Conservation (phyloP, 345 rosid species). For the Rubroshorea leprosula region DNA sequence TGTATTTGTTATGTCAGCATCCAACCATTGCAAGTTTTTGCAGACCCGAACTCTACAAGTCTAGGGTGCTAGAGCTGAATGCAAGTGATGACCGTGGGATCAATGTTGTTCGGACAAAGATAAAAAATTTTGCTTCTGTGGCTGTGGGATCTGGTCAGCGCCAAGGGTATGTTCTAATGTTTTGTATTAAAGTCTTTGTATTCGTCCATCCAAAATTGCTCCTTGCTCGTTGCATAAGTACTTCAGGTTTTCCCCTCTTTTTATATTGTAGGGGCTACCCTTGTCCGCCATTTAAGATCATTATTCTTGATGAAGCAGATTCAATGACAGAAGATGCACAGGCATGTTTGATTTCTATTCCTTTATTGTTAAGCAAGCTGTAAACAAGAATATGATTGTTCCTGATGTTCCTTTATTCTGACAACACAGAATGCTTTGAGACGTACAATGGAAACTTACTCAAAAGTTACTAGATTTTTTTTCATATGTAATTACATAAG, state of each 20-base stretch:
- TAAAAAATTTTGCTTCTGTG: conserved; percentile 90
- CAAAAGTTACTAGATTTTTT: conserved; percentile 93
- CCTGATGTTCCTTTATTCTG: conserved; percentile 1
- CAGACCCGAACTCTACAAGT: conserved; percentile 92
- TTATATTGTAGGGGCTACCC: conserved; percentile 64
- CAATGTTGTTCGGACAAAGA: conserved; percentile 92
- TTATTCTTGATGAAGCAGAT: conserved; percentile 93
- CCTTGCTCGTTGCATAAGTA: neutral
- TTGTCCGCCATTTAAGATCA: conserved; percentile 86
- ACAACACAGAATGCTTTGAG: conserved; percentile 73
- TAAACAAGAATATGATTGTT: neutral
- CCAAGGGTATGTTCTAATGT: conserved; percentile 32
- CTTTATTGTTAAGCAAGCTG: conserved; percentile 12
- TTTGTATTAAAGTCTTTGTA: neutral
- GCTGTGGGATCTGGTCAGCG: conserved; percentile 94
- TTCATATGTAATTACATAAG: conserved; percentile 92
- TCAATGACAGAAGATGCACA: conserved; percentile 99
- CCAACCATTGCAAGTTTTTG: conserved; percentile 13
- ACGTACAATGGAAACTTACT: conserved; percentile 95
- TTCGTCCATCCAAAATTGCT: neutral
- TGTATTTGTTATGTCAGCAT: conserved; percentile 5
- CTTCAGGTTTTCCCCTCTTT: neutral
- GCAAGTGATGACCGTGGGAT: conserved; percentile 99
- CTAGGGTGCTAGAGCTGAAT: conserved; percentile 92
- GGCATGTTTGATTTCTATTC: conserved; percentile 35